Evolutionary conservation across 2,329 filamentous ascomycete species (phyloP), one percentile per base, ranked within the genome.

Genomic region (Sordariomycetes sp.): DNA sequence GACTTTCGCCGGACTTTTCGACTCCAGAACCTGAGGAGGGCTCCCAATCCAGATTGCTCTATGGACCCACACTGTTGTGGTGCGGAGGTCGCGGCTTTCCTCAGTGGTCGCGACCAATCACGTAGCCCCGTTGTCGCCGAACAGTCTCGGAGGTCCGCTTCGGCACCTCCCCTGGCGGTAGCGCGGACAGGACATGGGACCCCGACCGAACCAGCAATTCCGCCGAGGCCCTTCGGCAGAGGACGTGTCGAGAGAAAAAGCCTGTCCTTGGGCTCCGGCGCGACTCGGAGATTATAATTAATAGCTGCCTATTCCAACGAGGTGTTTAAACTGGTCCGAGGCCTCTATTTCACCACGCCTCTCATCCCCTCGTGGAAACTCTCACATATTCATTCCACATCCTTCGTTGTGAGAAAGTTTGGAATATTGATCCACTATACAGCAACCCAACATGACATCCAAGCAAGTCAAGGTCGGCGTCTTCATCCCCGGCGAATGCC

Each of bases 381-480:
- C 28, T 32, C 3, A 3, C 28, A 32, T 32, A n/a, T 32, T 15
- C 39, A 17, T n/a, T 45, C 39, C 7, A 2, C 39, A 10, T 54
- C 35, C 8, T n/a, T 13, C 10, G 17, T 17, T 32, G n/a, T 20
- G n/a, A n/a, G 4, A 5, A 8, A 35, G 2, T n/a, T 15, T 34
- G 5, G 22, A 39, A 39, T 15, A 10, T 24, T n/a, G 10, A 5
- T 5, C 7, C 22, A 10, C 42, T 22, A 50, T 34, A 48, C 32
- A 24, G n/a, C 4, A 4, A 20, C 1, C 17, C 20, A 24, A n/a
- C 45, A 50, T 50, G 45, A 1, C 45, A 1, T 8, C 58, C 48
- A 61, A 64, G n/a, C 62, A 59, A 2, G 62, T 80, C 59, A 70
- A 65, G 50, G 70, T 81, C 54, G 78, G 77, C 24, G 76, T 81